Evolutionary conservation across 1,284 basidiomycete species (phyloP), one percentile per base, ranked within the genome.

Genomic region (Lignosus rhinocerotis): DNA sequence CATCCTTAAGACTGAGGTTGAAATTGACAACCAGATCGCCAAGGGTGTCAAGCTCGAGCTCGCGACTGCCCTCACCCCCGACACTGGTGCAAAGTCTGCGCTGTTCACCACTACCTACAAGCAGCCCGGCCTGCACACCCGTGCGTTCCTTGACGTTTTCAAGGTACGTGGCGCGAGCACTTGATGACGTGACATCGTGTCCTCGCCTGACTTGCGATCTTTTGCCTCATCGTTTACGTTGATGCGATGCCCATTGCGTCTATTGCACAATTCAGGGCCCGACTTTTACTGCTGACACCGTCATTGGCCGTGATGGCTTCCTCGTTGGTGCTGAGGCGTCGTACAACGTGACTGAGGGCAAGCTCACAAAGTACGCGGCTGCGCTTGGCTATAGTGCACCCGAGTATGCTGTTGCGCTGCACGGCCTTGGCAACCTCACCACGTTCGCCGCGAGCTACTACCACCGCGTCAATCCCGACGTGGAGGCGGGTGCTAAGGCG

Each of bases 401-500:
- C 52, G 94, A 98, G 76, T 99, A 98, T 80, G 93, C 95, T 66
- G 87, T 98, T 75, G 95, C 96, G 69, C 71, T 98, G 62, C 95
- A 98, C 79, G 94, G 90, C 65, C 87, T 98, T 72, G 91, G 93
- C 82, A 98, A 98, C 86, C 79, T 98, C 75, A 92, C 90, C 72
- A 90, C 90, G 71, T 98, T 95, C 84, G 85, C 91, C 62, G 97
- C 96, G 68, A 94, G 91, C 77, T 99, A 98, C 87, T 99, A 98
- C 85, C 97, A 99, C 87, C 92, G 92, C 69, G 96, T 99, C 73
- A 92, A 84, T 76, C 74, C 79, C 69, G 96, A 98, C 73, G 94
- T 98, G 62, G 96, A 99, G 83, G 97, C 95, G 65, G 96, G 95
- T 75, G 96, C 96, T 69, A 96, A 96, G 85, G 94, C 96, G 55